Conservation (phyloP, 441 rosid species). For the Gossypium schwendimanii region DNA sequence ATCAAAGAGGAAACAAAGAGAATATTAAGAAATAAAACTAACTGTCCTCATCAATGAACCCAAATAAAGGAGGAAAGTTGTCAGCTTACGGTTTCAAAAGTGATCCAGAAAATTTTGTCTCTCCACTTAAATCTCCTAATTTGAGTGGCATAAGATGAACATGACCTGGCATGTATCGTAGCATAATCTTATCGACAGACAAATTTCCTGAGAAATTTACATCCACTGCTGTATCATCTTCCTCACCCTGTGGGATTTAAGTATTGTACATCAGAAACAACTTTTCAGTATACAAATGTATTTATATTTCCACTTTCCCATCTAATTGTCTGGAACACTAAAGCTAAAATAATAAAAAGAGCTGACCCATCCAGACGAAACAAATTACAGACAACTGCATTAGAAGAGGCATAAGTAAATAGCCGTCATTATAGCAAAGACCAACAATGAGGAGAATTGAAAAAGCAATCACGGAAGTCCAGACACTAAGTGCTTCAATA, state of each 20-base stretch:
- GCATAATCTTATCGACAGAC: constrained; percentile 67
- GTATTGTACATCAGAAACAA: constrained; percentile 21
- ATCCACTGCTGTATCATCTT: constrained; percentile 86
- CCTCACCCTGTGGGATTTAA: constrained; percentile 63
- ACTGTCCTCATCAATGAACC: background rate
- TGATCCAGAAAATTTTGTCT: constrained; percentile 91
- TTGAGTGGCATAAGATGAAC: constrained; percentile 60
- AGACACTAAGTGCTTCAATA: background rate
- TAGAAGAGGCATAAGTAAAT: constrained; percentile 6
- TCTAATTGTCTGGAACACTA: constrained; percentile 5
- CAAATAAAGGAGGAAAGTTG: constrained; percentile 18
- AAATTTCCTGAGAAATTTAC: constrained; percentile 89
- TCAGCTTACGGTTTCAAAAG: constrained; percentile 81
- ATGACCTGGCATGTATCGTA: constrained; percentile 67
- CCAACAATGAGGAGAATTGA: background rate
- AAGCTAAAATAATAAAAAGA: constrained; percentile 4
- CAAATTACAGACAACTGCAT: background rate
- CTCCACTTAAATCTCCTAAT: constrained; percentile 89
- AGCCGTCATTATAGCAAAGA: background rate
- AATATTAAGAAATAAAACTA: constrained; percentile 1
- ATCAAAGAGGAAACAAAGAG: background rate
- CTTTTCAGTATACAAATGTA: background rate
- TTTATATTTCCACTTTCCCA: background rate
- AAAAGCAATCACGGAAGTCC: background rate
- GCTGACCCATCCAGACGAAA: background rate